These are phyloP conservation scores for Uncinocarpus reesii DNA, from an alignment of 2,329 filamentous ascomycete genomes.

Conservation along the genomic window DNA sequence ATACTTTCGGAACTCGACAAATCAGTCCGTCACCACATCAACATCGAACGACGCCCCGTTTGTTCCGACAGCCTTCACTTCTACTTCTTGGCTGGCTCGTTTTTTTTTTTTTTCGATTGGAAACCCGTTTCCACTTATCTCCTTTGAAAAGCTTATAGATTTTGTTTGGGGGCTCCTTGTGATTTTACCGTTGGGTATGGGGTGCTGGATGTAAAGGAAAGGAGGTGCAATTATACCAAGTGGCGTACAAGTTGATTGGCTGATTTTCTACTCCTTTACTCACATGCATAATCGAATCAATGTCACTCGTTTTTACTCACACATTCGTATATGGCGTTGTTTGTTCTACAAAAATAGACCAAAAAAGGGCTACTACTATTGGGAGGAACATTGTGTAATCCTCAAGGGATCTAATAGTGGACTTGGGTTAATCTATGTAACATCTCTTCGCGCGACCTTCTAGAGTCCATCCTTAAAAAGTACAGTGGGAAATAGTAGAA, in stretches of 20 bases:
- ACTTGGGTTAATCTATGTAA: no score
- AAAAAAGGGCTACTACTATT: not conserved
- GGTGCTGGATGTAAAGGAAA: not conserved
- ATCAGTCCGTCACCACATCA: not conserved
- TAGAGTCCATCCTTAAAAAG: no score
- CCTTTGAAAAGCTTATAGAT: no score
- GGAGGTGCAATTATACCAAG: not conserved
- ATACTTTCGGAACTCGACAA: not conserved
- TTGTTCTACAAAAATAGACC: not conserved
- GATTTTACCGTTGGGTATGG: not conserved
- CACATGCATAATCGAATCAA: not conserved
- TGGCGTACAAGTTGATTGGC: not conserved
- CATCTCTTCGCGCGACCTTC: no score
- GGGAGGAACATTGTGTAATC: not conserved
- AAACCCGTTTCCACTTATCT: no score
- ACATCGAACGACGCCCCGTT: not conserved
- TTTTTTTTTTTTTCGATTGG: not conserved
- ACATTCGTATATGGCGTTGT: not conserved
- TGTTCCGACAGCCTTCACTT: not conserved
- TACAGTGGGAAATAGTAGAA: no score
- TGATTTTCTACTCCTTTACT: not conserved
- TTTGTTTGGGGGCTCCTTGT: not conserved
- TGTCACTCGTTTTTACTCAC: not conserved
- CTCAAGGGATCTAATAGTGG: no score
- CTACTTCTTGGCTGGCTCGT: not conserved